phyloP scores from a whole-genome alignment of 148 eudicot species.

The Bassia scoparia region DNA sequence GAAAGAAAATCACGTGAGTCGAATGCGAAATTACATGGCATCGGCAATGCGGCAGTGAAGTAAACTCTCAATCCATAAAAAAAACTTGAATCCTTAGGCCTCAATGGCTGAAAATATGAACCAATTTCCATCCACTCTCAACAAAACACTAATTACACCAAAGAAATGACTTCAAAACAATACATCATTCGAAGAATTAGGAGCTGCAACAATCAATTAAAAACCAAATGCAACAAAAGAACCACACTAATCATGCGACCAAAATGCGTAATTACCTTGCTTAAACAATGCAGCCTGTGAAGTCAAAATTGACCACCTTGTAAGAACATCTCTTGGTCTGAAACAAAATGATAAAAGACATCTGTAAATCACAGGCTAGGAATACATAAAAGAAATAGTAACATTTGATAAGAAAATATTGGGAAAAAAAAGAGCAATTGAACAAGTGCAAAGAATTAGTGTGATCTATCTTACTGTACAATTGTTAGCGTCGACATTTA shows the following conservation, averaged over 20 bases:
- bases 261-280: background rate
- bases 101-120: background rate
- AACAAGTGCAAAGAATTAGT: background rate
- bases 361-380: background rate
- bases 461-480: background rate
- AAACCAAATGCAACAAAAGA: background rate
- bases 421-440: background rate
- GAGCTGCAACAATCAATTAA: background rate
- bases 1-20: too few relatives aligned
- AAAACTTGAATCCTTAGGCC: background rate
- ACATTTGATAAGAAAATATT: background rate
- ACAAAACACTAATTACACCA: background rate
- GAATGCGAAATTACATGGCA: too few relatives aligned
- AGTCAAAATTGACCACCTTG: background rate
- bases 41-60: too few relatives aligned
- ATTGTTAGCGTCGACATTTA: slow-evolving; percentile 10
- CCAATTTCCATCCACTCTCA: background rate
- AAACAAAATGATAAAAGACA: background rate
- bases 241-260: background rate
- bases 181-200: too few relatives aligned
- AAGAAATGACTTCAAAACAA: too few relatives aligned
- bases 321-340: background rate
- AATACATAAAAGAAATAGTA: background rate
- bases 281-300: background rate
- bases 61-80: too few relatives aligned